Evolutionary conservation across 352 stramenopile species (phyloP), one percentile per base, ranked within the genome.

Genomic region (Aphanomyces invadans): DNA sequence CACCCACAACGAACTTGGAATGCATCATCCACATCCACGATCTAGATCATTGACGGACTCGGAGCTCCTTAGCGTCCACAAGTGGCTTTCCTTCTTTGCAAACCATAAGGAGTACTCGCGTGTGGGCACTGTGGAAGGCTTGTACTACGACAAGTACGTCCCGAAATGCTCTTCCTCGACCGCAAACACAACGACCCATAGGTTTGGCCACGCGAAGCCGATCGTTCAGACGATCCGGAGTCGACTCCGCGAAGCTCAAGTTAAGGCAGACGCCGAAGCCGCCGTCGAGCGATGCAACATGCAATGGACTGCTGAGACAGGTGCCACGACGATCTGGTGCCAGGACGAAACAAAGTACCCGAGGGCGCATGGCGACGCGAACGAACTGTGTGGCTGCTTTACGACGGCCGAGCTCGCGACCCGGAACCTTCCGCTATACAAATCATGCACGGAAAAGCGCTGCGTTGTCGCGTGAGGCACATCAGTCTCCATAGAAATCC

Each of bases 101-200:
- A 15, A 36, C 19, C 32, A 65, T n/a, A 65, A 65, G 19, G 42
- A 44, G 15, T 65, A 65, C 36, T 26, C 29, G 19, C 59, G 59
- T 32, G 28, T 65, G n/a, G 59, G 59, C 10, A 65, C 59, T 11
- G 59, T 65, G 25, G 59, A 65, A 52, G 59, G 59, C 36, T 17
- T 65, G 23, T 65, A 65, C 59, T 65, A 65, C 46, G 59, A 65
- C 38, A 55, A 55, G 59, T 55, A 65, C 38, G 44, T 53, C 23
- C 46, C 46, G 0, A 17, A 54, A n/a, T n/a, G 21, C 46, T 3
- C 53, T 61, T 63, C 2, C 10, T 45, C 38, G 1, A 19, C 31
- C 17, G 53, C 23, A n/a, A 3, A 62, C 9, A 28, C 12, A 17
- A 33, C 21, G n/a, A 29, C 5, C 1, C 0, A 15, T 65, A 65